These are phyloP conservation scores for Penicillium vulpinum DNA, from an alignment of 2,329 filamentous ascomycete species.

Conservation along the genomic window DNA sequence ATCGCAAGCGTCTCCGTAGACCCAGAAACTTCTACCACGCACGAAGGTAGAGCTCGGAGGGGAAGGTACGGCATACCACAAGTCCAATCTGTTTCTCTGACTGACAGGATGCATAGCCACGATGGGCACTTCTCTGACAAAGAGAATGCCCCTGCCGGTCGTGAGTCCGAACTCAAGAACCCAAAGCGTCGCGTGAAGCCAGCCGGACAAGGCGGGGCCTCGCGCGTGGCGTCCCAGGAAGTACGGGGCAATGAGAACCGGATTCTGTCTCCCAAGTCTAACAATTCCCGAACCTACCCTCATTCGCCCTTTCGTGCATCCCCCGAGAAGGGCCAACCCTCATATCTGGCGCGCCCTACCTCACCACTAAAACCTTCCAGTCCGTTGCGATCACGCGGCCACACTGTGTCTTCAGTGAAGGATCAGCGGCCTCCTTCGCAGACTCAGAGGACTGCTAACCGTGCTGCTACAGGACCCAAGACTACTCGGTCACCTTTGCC, in stretches of 20 bases:
- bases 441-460: constrained; percentile 32
- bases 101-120: constrained; percentile 50
- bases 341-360: constrained; percentile 58
- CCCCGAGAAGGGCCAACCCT: constrained; percentile 49
- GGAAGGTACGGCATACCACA: constrained; percentile 31
- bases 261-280: constrained; percentile 78
- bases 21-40: constrained; percentile 30
- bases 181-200: constrained; percentile 66
- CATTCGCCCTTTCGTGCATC: constrained; percentile 54
- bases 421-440: constrained; percentile 31
- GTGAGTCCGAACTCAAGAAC: constrained; percentile 55
- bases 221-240: constrained; percentile 46
- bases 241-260: constrained; percentile 53
- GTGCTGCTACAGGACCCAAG: constrained; percentile 32
- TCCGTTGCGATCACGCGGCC: constrained; percentile 35
- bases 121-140: constrained; percentile 69
- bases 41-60: constrained; percentile 32
- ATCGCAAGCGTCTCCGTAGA: constrained; percentile 33
- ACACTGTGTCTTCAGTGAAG: constrained; percentile 28
- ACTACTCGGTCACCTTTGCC: constrained; percentile 32
- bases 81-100: not conserved
- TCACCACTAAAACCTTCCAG: constrained; percentile 62
- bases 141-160: constrained; percentile 61
- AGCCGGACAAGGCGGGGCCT: constrained; percentile 37
- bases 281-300: constrained; percentile 70